Percentiles rank a stretch among this genome's conserved stretches.
Conservation (phyloP, 768 basidiomycete species). For the Russula sp. region DNA sequence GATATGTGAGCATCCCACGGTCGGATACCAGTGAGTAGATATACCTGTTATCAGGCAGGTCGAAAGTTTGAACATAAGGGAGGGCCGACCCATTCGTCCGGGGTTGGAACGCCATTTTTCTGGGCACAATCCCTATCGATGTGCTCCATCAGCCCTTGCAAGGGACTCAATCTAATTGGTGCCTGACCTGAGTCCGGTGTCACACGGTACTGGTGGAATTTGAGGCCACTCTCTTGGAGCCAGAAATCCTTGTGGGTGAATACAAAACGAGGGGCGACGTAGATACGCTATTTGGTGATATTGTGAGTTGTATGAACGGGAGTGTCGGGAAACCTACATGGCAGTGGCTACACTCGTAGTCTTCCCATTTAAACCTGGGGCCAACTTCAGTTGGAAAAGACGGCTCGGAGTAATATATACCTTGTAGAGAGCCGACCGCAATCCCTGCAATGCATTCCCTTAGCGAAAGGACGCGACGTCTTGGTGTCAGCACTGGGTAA, state of each 20-base stretch:
- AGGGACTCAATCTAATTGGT: no score
- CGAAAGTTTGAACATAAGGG: slow-evolving; percentile 47
- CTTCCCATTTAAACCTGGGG: slow-evolving; percentile 68
- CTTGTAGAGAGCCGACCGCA: slow-evolving; percentile 77
- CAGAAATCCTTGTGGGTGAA: slow-evolving; percentile 28
- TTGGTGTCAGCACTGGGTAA: slow-evolving; percentile 37
- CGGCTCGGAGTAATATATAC: slow-evolving; percentile 40
- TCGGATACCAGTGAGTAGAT: not conserved
- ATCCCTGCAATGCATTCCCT: slow-evolving; percentile 63
- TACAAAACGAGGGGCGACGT: slow-evolving; percentile 7
- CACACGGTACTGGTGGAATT: slow-evolving; percentile 24
- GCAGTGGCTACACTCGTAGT: slow-evolving; percentile 67
- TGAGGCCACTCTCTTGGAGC: slow-evolving; percentile 22
- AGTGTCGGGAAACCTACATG: slow-evolving; percentile 40
- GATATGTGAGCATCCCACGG: not conserved
- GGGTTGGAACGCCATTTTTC: slow-evolving; percentile 7
- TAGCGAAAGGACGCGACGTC: slow-evolving; percentile 55
- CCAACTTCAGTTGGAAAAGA: slow-evolving; percentile 14
- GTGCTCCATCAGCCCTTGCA: not conserved
- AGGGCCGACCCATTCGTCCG: slow-evolving; percentile 30
- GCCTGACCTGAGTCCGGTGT: slow-evolving; percentile 30
- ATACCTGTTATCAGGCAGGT: slow-evolving; percentile 34
- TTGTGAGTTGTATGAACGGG: not conserved
- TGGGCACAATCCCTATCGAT: slow-evolving; percentile 28
- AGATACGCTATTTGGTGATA: slow-evolving; percentile 17